These are phyloP conservation scores for Colletotrichum chrysophilum DNA, from an alignment of 2,329 filamentous ascomycete genomes.

Conservation along the genomic window DNA sequence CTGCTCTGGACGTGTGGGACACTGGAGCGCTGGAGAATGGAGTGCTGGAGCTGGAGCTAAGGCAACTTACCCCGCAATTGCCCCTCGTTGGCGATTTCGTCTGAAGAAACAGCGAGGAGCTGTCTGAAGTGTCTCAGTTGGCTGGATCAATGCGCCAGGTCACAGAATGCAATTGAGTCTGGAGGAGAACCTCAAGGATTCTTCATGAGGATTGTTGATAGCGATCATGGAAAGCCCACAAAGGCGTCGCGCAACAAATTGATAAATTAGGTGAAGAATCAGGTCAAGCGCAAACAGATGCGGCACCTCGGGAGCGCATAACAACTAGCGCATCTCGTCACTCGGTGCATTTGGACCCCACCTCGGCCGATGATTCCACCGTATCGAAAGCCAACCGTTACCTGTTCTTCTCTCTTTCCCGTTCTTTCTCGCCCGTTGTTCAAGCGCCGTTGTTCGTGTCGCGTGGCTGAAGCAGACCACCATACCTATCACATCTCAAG, in stretches of 20 bases:
- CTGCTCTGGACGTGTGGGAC: background rate
- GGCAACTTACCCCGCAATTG: conserved; percentile 19
- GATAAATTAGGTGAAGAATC: background rate
- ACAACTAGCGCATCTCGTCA: background rate
- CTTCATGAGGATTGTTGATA: fast-evolving
- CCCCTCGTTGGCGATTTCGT: conserved; percentile 13
- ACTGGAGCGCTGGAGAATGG: background rate
- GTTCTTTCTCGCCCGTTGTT: background rate
- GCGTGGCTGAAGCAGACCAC: background rate
- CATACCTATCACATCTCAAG: background rate
- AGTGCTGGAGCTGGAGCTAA: background rate
- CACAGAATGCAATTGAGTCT: background rate
- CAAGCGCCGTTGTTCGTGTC: background rate
- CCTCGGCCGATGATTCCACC: conserved; percentile 6
- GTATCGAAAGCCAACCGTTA: background rate
- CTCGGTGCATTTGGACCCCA: background rate
- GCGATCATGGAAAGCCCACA: background rate
- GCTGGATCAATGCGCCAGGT: background rate
- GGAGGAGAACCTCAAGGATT: background rate
- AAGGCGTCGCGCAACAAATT: background rate
- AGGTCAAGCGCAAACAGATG: background rate
- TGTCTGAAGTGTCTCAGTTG: background rate
- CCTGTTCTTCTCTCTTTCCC: background rate
- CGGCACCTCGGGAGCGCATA: background rate
- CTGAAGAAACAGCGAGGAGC: background rate